Base-by-base conservation (phyloP, 139 green algal species). In the Chlorella sorokiniana region DNA sequence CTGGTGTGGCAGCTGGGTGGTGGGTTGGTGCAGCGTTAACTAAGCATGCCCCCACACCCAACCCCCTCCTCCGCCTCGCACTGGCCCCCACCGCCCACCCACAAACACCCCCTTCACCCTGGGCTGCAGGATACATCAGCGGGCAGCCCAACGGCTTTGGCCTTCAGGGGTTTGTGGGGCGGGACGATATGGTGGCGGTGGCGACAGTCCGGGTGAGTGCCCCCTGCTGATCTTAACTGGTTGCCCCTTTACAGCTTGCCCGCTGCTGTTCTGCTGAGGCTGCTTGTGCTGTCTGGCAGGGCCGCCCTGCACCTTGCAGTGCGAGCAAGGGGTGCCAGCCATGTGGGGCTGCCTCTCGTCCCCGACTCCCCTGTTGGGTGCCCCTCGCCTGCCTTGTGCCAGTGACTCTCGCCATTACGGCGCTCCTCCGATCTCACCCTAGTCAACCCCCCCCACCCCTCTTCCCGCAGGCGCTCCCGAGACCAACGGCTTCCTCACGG, bases 401-500 rank as follows among this genome's bases (percentile, higher is more conserved):
- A n/a, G n/a, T n/a, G n/a, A n/a, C n/a, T n/a, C n/a, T n/a, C n/a
- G n/a, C n/a, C n/a, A n/a, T n/a, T n/a, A n/a, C n/a, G n/a, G n/a
- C n/a, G n/a, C n/a, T n/a, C n/a, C n/a, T 27, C 63, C 9, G 31
- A 42, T 45, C n/a, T 27, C 31, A 41, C 48, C 3, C 54, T 4
- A 51, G 63, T 38, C 35, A 31, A 37, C 10, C n/a, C 29, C 54
- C 52, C 22, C 31, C 33, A 37, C 7, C 62, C 33, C 31, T 65
- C 37, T 56, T 9, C 27, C n/a, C 5, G 35, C 82, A 83, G 42
- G 64, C 76, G 27, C 52, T 86, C 27, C 59, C 82, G 76, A 67
- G 11, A 79, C 65, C 52, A 79, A 72, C 33, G 82, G 76, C 42
- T 86, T 86, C 56, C 29, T 83, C 2, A 86, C 82, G 0, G 82